Evolutionary conservation across 805 yeast genomes (phyloP), one percentile per base, ranked within the genome.

Genomic region (Hanseniaspora vineae): DNA sequence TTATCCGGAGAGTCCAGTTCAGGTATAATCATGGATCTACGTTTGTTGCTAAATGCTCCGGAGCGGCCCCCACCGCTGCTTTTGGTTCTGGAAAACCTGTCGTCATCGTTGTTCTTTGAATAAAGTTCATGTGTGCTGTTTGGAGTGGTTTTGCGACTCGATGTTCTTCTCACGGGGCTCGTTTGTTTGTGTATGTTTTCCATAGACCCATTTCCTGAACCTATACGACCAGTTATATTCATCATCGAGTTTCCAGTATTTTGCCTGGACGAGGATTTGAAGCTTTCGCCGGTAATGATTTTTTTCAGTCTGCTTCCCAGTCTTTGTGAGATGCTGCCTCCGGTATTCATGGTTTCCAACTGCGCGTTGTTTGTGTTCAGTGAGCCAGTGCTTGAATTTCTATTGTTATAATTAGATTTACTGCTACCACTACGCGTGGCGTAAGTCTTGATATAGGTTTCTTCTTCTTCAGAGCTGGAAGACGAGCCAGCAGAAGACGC

Each of bases 241-340:
- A 23, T 46, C 11, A 54, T 52, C 31, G 59, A 54, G 11, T 49
- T 59, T 3, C 61, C 62, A 2, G 62, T 58, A 44, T 58, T 55
- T 32, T 58, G 59, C 17, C 58, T 50, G 2, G 58, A 53, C 3
- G 61, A 58, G 1, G 48, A 42, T 14, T 46, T 46, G 1, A 51
- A 23, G 31, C 46, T 45, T 35, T 57, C 62, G 1, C 58, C 56
- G 1, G 62, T 56, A 11, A 55, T 44, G 3, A 51, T 51, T 32
- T 44, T 55, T 35, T 52, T 58, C 18, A 57, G 42, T 42, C 53
- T 54, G 11, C 48, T 42, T 31, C 55, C 51, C 5, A 58, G 31
- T 32, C 45, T 49, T 31, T 51, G 50, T 6, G 53, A 50, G 18
- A 56, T 29, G 46, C 56, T 58, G 12, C 51, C 53, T 11, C 59